These are phyloP conservation scores for Amorphotheca resinae DNA, from an alignment of 495 filamentous ascomycete species.

Conservation along the genomic window DNA sequence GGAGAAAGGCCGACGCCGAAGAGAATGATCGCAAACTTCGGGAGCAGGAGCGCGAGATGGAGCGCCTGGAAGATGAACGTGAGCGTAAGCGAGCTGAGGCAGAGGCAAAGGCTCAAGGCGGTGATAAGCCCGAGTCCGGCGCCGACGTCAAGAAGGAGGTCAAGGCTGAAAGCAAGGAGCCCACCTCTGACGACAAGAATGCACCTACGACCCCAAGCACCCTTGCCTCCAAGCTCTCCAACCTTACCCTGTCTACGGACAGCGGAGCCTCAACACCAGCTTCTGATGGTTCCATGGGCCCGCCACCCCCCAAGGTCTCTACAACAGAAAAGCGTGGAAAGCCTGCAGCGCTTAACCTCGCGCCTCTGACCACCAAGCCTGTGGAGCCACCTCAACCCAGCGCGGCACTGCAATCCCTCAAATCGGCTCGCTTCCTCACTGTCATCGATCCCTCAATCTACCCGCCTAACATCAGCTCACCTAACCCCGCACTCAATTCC, in stretches of 20 bases:
- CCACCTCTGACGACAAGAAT: conserved; percentile 18
- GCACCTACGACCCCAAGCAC: conserved; percentile 24
- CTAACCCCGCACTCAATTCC: conserved; percentile 79
- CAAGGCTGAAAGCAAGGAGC: conserved; percentile 15
- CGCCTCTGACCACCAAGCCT: conserved; percentile 57
- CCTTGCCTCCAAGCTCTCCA: conserved; percentile 31
- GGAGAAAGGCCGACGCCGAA: conserved; percentile 39
- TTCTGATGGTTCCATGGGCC: conserved; percentile 41
- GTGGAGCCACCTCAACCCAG: conserved; percentile 84
- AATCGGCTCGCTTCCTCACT: conserved; percentile 68
- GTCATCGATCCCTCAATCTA: conserved; percentile 55
- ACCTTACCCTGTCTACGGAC: conserved; percentile 29
- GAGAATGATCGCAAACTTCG: conserved; percentile 48
- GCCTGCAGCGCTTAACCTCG: conserved; percentile 71
- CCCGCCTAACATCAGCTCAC: conserved; percentile 67
- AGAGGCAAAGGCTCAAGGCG: conserved; percentile 13
- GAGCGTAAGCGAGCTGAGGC: conserved; percentile 33
- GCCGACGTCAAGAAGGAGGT: conserved; percentile 21
- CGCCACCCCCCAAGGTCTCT: conserved; percentile 34
- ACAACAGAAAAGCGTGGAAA: conserved; percentile 48
- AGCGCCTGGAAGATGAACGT: conserved; percentile 40
- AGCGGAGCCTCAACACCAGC: conserved; percentile 30
- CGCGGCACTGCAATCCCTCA: conserved; percentile 80
- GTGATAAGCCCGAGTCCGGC: conserved; percentile 13
- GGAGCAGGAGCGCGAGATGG: conserved; percentile 41